A percentile compares a stretch with the other conserved stretches of the same genome.
Conservation (phyloP, 768 basidiomycete species). For the Lentinula aciculospora region DNA sequence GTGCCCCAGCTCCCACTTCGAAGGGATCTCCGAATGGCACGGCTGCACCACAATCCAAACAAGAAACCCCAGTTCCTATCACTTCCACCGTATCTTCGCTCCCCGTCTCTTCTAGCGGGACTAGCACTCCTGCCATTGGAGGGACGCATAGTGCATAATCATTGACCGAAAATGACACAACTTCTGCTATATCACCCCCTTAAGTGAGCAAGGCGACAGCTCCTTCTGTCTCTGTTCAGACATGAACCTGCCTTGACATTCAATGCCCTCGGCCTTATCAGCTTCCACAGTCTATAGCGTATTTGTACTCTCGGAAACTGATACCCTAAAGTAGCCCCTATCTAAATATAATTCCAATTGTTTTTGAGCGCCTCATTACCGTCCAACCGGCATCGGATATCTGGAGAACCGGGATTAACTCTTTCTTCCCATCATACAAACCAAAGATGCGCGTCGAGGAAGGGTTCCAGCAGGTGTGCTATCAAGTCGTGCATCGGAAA, state of each 20-base stretch:
- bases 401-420: background rate
- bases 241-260: too few relatives aligned
- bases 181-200: background rate
- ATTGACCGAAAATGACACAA: background rate
- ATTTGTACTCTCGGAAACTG: too few relatives aligned
- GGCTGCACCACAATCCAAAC: background rate
- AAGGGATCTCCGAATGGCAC: background rate
- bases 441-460: conserved; percentile 63
- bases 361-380: too few relatives aligned
- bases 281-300: too few relatives aligned
- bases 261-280: too few relatives aligned
- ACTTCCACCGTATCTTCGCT: background rate
- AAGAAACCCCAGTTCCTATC: background rate
- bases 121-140: background rate
- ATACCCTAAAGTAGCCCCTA: too few relatives aligned
- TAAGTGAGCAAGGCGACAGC: too few relatives aligned
- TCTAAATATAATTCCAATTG: too few relatives aligned
- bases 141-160: background rate
- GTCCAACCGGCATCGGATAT: too few relatives aligned
- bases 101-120: background rate
- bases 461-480: conserved; percentile 52
- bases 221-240: too few relatives aligned
- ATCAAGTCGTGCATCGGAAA: conserved; percentile 17
- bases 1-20: background rate
- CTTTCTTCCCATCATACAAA: too few relatives aligned